phyloP scores from a whole-genome alignment of 2,329 filamentous ascomycete species.

The Diaporthe sp. region DNA sequence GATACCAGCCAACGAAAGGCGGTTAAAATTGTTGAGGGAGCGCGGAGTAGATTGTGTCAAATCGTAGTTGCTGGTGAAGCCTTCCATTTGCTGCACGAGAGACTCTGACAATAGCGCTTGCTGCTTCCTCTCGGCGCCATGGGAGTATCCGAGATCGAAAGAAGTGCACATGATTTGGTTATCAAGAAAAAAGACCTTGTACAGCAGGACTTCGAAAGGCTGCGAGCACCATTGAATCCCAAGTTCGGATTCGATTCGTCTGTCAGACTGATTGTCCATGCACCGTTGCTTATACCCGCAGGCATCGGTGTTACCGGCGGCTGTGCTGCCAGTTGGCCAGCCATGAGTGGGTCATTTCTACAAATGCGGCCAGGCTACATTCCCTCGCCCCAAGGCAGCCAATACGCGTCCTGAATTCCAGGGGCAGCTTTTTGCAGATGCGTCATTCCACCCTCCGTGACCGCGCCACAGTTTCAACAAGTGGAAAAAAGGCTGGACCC shows the following conservation, averaged over 20 bases:
- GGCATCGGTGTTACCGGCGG: constrained; percentile 16
- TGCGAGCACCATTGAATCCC: not conserved
- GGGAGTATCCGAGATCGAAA: not conserved
- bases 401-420: not conserved
- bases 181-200: not conserved
- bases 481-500: not conserved
- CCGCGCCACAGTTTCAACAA: not conserved
- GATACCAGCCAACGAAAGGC: not conserved
- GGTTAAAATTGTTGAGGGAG: not conserved
- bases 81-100: not conserved
- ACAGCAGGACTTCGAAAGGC: not conserved
- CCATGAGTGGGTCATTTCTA: not conserved
- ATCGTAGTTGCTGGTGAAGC: not conserved
- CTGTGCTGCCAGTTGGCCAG: not conserved
- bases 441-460: not conserved
- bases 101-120: not conserved
- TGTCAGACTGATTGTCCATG: no score
- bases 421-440: not conserved
- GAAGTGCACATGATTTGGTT: not conserved
- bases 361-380: not conserved
- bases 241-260: not conserved
- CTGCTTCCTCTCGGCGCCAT: no score
- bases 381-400: not conserved
- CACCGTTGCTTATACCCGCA: constrained; percentile 1
- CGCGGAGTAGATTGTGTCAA: not conserved